Evolutionary conservation across 2,329 filamentous ascomycete species (phyloP).

Genomic region (Allantophomopsis cytisporea): DNA sequence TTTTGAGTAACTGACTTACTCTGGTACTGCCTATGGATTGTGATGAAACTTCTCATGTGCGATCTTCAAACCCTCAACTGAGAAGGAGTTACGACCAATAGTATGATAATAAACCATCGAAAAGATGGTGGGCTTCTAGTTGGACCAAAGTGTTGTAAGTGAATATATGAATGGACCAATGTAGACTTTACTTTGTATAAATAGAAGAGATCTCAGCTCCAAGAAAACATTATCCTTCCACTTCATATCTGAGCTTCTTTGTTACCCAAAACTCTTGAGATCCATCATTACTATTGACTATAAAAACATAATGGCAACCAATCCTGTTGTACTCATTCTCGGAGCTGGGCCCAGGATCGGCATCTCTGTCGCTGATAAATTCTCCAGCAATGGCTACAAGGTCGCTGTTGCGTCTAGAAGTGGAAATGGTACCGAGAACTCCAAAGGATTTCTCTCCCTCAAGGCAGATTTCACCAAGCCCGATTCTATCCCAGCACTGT

Average conservation of each 20-base stretch:
- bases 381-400: constrained; percentile 23
- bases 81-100: too few relatives aligned
- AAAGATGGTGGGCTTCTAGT: too few relatives aligned
- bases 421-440: constrained; percentile 11
- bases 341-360: constrained; percentile 25
- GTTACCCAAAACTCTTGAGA: constrained; percentile 3
- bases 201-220: too few relatives aligned
- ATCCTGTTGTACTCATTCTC: constrained; percentile 20
- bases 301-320: constrained; percentile 6
- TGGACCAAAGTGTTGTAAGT: too few relatives aligned
- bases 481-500: constrained; percentile 17
- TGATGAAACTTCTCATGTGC: too few relatives aligned
- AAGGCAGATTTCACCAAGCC: constrained; percentile 21
- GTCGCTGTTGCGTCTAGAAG: constrained; percentile 21
- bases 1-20: too few relatives aligned
- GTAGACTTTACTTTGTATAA: too few relatives aligned
- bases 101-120: too few relatives aligned
- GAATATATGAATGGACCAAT: too few relatives aligned
- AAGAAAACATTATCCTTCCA: too few relatives aligned
- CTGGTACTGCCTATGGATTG: too few relatives aligned
- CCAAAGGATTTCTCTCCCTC: constrained; percentile 18
- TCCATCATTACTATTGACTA: constrained; percentile 6
- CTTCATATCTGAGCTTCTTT: constrained; percentile 2
- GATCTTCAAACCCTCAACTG: too few relatives aligned
- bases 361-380: constrained; percentile 16